Conservation (phyloP, 495 filamentous ascomycete genomes). For the Bacidia rubella region DNA sequence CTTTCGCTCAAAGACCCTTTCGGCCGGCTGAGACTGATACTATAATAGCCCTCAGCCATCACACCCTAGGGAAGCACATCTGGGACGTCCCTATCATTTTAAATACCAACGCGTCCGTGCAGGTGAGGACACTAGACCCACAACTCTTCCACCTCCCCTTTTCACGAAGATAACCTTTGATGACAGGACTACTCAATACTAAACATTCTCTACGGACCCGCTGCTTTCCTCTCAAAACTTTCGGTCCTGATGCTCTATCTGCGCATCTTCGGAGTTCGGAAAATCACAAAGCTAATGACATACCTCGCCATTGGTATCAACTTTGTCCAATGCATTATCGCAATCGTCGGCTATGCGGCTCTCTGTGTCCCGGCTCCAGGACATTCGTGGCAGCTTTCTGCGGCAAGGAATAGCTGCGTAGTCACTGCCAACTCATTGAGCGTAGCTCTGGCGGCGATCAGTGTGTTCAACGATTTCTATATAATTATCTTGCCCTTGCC, state of each 20-base stretch:
- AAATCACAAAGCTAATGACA: not conserved
- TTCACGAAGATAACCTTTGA: too few relatives aligned
- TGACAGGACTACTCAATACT: too few relatives aligned
- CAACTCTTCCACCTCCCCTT: too few relatives aligned
- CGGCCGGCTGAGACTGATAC: too few relatives aligned
- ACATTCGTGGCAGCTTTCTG: not conserved
- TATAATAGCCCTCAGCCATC: too few relatives aligned
- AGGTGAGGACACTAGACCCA: too few relatives aligned
- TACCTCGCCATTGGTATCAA: not conserved
- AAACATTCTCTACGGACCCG: conserved; percentile 38
- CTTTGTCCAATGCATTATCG: not conserved
- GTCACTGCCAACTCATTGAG: not conserved
- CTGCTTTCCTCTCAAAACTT: not conserved
- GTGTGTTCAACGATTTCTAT: not conserved
- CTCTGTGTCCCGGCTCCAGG: not conserved
- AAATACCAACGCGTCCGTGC: too few relatives aligned
- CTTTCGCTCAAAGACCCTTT: too few relatives aligned
- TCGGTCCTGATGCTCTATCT: not conserved
- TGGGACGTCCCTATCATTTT: too few relatives aligned
- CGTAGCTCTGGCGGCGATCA: not conserved
- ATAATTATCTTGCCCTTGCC: not conserved
- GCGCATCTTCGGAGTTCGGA: not conserved
- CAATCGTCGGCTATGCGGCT: not conserved
- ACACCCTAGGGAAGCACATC: too few relatives aligned
- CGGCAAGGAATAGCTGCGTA: not conserved